Evolutionary conservation across 148 eudicot species (phyloP), one percentile per base, ranked within the genome.

Genomic region (Heliamphora exappendiculata): DNA sequence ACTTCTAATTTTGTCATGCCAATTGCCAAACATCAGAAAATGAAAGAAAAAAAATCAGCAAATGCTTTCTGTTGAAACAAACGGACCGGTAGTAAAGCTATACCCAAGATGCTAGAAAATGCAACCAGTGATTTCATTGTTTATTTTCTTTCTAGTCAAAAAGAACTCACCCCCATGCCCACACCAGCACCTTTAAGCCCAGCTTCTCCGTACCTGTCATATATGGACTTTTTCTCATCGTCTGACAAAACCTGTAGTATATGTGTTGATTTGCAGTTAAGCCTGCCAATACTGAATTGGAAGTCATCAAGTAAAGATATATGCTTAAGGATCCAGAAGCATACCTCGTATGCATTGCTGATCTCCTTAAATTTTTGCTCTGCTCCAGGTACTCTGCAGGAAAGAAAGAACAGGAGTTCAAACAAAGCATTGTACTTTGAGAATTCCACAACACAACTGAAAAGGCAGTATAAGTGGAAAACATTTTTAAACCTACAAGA

Each of bases 341-440:
- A 24, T 86, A 93, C 99, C 98, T 95, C 99, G 78, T 95, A 95
- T 54, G 99, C 99, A 81, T 93, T 93, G 67, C 99, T 89, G n/a
- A 95, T 91, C 33, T 95, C 97, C 84, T 93, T 95, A 77, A 95
- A 95, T 83, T 91, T 95, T 74, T 86, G 82, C 82, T 95, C 99
- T 10, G 99, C 99, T 58, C 97, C 94, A 79, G 99, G 94, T 80
- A 93, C 99, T 85, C 99, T 94, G 81, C 60, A 86, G 50, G 24
- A 70, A 66, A 76, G 47, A 39, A 79, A 81, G 39, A 69, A 54
- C 51, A 67, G 22, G 45, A 65, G 63, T 73, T 70, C 62, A 54
- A 69, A 68, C 72, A 70, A 33, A 57, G 65, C 49, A 50, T 41
- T 26, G 72, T 33, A 28, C 53, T 24, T 7, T 7, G 3, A 74